Percentiles rank a stretch among this genome's conserved stretches.
phyloP scores from a whole-genome alignment of 176 grass and related monocot species.

The Metroxylon sagu region DNA sequence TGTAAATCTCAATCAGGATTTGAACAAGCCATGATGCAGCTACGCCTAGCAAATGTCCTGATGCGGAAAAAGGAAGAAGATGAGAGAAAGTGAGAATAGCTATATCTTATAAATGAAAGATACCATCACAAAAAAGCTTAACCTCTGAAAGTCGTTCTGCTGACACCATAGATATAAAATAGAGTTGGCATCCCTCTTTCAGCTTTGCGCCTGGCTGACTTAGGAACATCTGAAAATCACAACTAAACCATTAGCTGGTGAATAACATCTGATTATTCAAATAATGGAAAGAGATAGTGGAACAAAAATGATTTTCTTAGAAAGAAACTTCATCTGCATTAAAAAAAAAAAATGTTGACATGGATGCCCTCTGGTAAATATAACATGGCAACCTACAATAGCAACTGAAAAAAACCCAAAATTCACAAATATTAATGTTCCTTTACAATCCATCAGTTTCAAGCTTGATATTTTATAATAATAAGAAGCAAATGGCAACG shows the following conservation, averaged over 20 bases:
- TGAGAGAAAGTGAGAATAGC: not conserved
- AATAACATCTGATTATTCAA: not conserved
- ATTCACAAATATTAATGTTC: no score
- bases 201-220: slow-evolving; percentile 77
- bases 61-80: slow-evolving; percentile 14
- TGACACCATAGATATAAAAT: slow-evolving; percentile 58
- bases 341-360: no score
- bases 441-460: no score
- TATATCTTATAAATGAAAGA: no score
- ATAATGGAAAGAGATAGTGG: no score
- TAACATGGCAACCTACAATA: no score
- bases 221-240: slow-evolving; percentile 58
- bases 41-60: slow-evolving; percentile 78
- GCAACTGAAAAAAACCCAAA: no score
- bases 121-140: slow-evolving; percentile 2
- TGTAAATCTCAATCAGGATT: slow-evolving; percentile 64
- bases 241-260: not conserved
- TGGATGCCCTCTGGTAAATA: no score
- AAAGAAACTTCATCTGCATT: no score
- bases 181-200: slow-evolving; percentile 48
- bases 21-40: slow-evolving; percentile 89
- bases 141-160: slow-evolving; percentile 88
- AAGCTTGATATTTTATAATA: no score
- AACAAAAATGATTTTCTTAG: no score
- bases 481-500: no score